Evolutionary conservation across 345 rosid species (phyloP), one percentile per base, ranked within the genome.

Genomic region (Limnanthes douglasii): DNA sequence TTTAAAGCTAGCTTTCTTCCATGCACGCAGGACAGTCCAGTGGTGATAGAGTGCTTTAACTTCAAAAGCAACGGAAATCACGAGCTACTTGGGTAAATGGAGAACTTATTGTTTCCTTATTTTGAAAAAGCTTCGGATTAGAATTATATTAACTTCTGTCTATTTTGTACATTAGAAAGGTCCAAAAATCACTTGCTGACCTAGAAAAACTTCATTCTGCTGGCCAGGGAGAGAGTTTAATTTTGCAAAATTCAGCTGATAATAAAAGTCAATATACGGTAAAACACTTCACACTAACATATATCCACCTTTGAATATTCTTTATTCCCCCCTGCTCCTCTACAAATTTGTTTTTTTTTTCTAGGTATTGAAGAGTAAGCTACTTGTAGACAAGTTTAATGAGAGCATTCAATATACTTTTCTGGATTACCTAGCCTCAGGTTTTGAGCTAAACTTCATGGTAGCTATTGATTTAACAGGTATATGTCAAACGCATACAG

Each of bases 381-480:
- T 86, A 50, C 68, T 75, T 7, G 79, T 86, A 56, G 86, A 81
- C 40, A 61, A 43, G 12, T 78, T 50, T 56, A 43, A 54, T 36
- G 93, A 78, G 61, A 73, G 66, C 68, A 51, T 65, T 23, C 84
- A 70, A 19, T 58, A 59, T 51, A 86, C 65, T 56, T 81, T 86
- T 62, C 62, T 86, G 51, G 94, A 82, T 57, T 86, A 86, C 61
- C 66, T 81, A 32, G 75, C 94, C 6, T 70, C 79, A 31, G 94
- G 94, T 14, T 81, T 78, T 9, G 71, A 86, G 56, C 69, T 81
- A 15, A 81, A 75, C 46, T 86, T 86, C 43, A 81, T 86, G 94
- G 93, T 86, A 48, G 94, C 97, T 15, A 63, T 82, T 33, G 97
- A 86, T 61, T 86, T 86, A 53, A 86, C 97, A 3, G 97, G 97